These are phyloP conservation scores for Parachaetomium inaequale DNA, from an alignment of 495 filamentous ascomycete genomes.

Conservation along the genomic window DNA sequence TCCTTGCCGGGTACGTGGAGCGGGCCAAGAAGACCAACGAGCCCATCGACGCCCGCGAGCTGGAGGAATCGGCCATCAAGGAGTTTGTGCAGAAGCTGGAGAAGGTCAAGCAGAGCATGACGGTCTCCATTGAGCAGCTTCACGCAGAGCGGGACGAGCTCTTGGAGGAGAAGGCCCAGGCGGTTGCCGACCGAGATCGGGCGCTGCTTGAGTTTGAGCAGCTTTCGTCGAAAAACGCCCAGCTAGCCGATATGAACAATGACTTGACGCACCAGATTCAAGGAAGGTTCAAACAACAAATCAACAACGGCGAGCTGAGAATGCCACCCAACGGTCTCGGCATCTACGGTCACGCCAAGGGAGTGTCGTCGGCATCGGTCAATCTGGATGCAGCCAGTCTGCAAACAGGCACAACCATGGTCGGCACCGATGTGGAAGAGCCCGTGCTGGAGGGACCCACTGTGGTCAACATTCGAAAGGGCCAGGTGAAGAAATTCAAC, in stretches of 20 bases:
- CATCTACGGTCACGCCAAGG: constrained; percentile 75
- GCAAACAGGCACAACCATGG: constrained; percentile 43
- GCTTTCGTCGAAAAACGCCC: constrained; percentile 85
- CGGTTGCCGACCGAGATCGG: constrained; percentile 80
- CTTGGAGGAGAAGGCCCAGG: constrained; percentile 72
- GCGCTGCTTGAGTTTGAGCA: constrained; percentile 94
- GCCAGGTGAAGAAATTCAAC: constrained; percentile 90
- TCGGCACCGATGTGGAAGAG: constrained; percentile 64
- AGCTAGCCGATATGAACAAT: constrained; percentile 90
- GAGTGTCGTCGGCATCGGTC: constrained; percentile 65
- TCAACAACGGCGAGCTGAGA: constrained; percentile 52
- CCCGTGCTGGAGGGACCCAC: constrained; percentile 75
- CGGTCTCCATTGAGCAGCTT: constrained; percentile 75
- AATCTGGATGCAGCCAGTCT: constrained; percentile 45
- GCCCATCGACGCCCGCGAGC: constrained; percentile 65
- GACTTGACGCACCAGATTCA: constrained; percentile 92
- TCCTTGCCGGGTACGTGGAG: constrained; percentile 64
- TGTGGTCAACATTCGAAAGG: constrained; percentile 87
- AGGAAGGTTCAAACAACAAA: constrained; percentile 79
- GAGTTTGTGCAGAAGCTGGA: constrained; percentile 87
- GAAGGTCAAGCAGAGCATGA: constrained; percentile 74
- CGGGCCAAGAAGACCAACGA: constrained; percentile 68
- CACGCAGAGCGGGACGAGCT: constrained; percentile 78
- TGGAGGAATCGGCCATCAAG: constrained; percentile 80
- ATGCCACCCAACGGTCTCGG: constrained; percentile 70